phyloP scores from a whole-genome alignment of 2,329 filamentous ascomycete species.

The Colletotrichum gigasporum region DNA sequence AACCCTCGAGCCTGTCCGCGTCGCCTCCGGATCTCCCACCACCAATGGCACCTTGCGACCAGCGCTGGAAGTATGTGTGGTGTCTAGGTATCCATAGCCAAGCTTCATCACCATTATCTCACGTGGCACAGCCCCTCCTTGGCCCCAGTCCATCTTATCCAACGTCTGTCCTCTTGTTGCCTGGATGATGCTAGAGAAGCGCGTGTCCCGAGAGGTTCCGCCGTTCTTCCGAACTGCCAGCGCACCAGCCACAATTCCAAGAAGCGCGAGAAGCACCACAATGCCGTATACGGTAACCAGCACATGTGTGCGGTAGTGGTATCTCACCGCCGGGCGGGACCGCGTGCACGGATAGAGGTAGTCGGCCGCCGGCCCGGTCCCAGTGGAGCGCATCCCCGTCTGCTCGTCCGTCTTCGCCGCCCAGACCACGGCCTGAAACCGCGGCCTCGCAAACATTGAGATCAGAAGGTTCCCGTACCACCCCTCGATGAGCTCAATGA shows the following conservation, averaged over 20 bases:
- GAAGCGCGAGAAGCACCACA: constrained; percentile 37
- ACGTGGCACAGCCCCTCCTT: fast-evolving
- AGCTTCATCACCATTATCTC: neutral
- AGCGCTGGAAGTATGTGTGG: no score
- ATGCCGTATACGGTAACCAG: constrained; percentile 45
- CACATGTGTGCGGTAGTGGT: constrained; percentile 37
- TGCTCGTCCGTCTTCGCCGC: constrained; percentile 34
- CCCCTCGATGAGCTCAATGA: constrained; percentile 35
- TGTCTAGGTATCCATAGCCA: neutral
- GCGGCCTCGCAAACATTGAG: constrained; percentile 45
- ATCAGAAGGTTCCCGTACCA: constrained; percentile 46
- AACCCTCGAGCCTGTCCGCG: neutral
- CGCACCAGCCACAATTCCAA: constrained; percentile 38
- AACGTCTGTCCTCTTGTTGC: constrained; percentile 45
- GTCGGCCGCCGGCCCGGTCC: no score
- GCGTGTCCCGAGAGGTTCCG: constrained; percentile 40
- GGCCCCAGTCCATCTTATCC: constrained; percentile 41
- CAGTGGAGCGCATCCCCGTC: constrained; percentile 4
- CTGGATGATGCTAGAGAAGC: constrained; percentile 48
- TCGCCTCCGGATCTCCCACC: no score
- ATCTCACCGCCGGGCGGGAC: constrained; percentile 38
- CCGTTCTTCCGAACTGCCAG: constrained; percentile 42
- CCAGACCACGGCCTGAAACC: constrained; percentile 44
- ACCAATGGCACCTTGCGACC: no score
- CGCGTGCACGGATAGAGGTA: constrained; percentile 38